Evolutionary conservation across 2,329 filamentous ascomycete species (phyloP).

Genomic region (Periglandula ipomoeae): DNA sequence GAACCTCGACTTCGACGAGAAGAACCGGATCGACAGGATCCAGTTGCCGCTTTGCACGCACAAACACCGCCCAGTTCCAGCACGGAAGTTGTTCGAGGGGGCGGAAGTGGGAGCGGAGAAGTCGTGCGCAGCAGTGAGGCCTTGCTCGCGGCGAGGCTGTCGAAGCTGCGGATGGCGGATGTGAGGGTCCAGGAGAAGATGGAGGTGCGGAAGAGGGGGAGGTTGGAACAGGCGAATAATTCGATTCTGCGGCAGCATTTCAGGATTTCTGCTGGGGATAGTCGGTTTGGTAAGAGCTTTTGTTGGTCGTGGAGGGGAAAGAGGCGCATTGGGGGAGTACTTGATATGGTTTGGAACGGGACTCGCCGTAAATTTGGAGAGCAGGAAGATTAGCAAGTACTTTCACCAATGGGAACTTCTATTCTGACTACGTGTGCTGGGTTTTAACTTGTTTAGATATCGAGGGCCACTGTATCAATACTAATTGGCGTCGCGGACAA

Average conservation of each 20-base stretch:
- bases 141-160: conserved; percentile 12
- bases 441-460: no score
- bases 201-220: conserved; percentile 11
- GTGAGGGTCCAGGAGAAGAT: conserved; percentile 9
- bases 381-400: no score
- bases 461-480: no score
- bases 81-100: conserved; percentile 3
- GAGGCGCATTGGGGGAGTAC: no score
- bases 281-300: conserved; percentile 8
- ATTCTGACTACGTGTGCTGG: no score
- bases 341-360: no score
- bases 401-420: no score
- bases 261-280: conserved; percentile 9
- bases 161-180: conserved; percentile 8
- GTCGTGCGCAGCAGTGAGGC: conserved; percentile 11
- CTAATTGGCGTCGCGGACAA: no score
- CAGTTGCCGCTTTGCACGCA: not conserved
- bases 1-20: conserved; percentile 7
- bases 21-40: not conserved
- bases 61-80: not conserved
- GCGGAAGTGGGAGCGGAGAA: conserved; percentile 1
- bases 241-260: conserved; percentile 10
- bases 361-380: no score
- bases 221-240: conserved; percentile 11
- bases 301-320: no score